Base-by-base conservation (phyloP, 345 rosid genomes). In the Arabis alpina region DNA sequence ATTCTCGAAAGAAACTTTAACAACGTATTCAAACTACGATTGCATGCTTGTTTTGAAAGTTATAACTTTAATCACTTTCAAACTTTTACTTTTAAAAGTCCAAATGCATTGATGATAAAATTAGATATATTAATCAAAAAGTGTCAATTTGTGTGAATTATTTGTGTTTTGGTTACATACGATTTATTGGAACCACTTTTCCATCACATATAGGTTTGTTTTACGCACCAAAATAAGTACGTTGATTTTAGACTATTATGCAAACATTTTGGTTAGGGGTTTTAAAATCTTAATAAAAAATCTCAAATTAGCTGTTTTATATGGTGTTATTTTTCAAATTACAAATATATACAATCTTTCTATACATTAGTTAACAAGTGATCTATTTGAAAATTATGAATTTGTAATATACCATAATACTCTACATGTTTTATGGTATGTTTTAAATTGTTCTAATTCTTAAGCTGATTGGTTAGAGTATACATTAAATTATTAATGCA, bases 21-120 rank as follows among this genome's bases (percentile, higher is more conserved):
- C n/a, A 44, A 28, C 24, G 37, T 44, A 9, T 45, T 55, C 54
- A 44, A 67, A 44, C 4, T 32, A 55, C 10, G 63, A 11, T 13
- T 19, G 40, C 27, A 7, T 54, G 32, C 23, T 19, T 19, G 23
- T 19, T 34, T 19, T 56, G 3, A 2, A 45, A 6, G 14, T 36
- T 47, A 23, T 15, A 47, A 14, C 28, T 47, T 56, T 10, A 47
- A 1, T 14, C 54, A 8, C 54, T 44, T 30, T 12, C 8, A 52
- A n/a, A 52, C 10, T 4, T 40, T 50, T 34, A n/a, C 6, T 16
- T 63, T 16, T 3, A 28, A 16, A 25, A 1, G 1, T 25, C 9
- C 23, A 30, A 34, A 55, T 36, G 42, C 13, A 34, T 55, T 32
- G 60, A 55, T 55, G 41, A 55, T 53, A 53, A 32, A 34, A 10